phyloP scores from a whole-genome alignment of 169 alveolate species.

The Cyclospora cayetanensis region DNA sequence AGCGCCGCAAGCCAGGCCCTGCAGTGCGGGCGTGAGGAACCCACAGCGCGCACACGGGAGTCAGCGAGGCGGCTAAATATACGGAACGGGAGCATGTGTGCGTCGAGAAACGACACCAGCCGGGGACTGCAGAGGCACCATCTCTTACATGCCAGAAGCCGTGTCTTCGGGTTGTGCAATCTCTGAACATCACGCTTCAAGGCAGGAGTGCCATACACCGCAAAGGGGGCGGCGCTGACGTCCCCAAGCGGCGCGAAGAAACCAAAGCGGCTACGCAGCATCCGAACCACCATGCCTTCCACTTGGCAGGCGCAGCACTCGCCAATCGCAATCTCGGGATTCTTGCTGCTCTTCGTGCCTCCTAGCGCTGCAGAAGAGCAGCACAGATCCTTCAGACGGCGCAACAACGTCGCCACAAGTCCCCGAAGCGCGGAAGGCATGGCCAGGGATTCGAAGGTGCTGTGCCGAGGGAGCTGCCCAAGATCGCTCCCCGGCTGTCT shows the following conservation, averaged over 20 bases:
- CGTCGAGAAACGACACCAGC: too few species aligned
- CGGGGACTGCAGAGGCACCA: not conserved
- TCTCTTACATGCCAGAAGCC: constrained; percentile 40
- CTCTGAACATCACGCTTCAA: constrained; percentile 55
- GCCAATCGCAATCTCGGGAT: constrained; percentile 33
- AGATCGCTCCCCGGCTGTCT: not conserved
- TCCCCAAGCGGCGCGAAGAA: constrained; percentile 51
- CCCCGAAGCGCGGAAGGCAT: constrained; percentile 57
- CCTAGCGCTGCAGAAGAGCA: not conserved
- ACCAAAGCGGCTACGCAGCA: constrained; percentile 55
- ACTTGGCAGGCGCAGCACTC: constrained; percentile 61
- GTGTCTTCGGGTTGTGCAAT: constrained; percentile 27
- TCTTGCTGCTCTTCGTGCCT: not conserved
- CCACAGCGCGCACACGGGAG: too few species aligned
- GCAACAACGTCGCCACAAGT: constrained; percentile 40
- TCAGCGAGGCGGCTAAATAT: too few species aligned
- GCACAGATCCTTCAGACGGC: constrained; percentile 25
- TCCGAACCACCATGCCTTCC: constrained; percentile 60
- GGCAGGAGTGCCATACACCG: constrained; percentile 16
- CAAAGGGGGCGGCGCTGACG: constrained; percentile 55
- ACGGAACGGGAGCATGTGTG: too few species aligned
- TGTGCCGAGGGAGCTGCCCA: constrained; percentile 10
- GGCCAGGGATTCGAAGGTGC: constrained; percentile 35
- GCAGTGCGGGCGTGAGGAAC: not conserved
- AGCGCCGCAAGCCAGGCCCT: constrained; percentile 67